Evolutionary conservation across 2,329 filamentous ascomycete genomes (phyloP).

Genomic region (Phyllosticta paracitricarpa): DNA sequence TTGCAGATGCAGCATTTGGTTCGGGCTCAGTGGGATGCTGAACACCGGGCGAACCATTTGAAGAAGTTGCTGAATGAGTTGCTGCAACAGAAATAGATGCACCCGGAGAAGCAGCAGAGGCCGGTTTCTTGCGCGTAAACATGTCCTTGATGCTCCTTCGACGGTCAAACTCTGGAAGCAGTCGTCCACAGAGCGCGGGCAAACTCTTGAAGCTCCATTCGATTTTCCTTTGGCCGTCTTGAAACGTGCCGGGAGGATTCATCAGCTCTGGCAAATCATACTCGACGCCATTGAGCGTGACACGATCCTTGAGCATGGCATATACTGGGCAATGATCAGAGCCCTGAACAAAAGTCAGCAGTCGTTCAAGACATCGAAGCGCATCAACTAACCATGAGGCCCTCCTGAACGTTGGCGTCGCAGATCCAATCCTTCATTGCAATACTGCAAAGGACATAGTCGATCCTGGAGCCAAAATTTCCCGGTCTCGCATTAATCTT

Average conservation of each 20-base stretch:
- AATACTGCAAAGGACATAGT: slow-evolving; percentile 79
- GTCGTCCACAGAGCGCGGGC: slow-evolving; percentile 65
- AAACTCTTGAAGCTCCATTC: slow-evolving; percentile 59
- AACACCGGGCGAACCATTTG: background rate
- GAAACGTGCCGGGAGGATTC: slow-evolving; percentile 66
- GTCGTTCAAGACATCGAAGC: background rate
- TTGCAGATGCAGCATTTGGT: background rate
- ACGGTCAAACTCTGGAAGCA: slow-evolving; percentile 80
- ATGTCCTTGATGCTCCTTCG: slow-evolving; percentile 84
- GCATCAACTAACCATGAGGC: slow-evolving; percentile 52
- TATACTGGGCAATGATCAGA: slow-evolving; percentile 97
- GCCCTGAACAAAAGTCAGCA: slow-evolving; percentile 40
- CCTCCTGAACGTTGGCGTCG: slow-evolving; percentile 81
- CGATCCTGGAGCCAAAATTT: slow-evolving; percentile 86
- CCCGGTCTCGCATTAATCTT: slow-evolving; percentile 91
- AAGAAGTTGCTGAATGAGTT: background rate
- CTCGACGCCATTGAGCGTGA: slow-evolving; percentile 42
- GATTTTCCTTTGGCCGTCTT: slow-evolving; percentile 52
- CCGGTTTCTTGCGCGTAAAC: slow-evolving; percentile 48
- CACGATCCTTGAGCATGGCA: slow-evolving; percentile 56
- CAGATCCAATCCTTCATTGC: slow-evolving; percentile 72
- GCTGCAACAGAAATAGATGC: background rate
- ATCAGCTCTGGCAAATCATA: slow-evolving; percentile 59
- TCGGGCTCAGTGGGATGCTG: background rate
- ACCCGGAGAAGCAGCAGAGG: background rate